phyloP scores from a whole-genome alignment of 2,329 filamentous ascomycete genomes.

The Cryphonectria naterciae region DNA sequence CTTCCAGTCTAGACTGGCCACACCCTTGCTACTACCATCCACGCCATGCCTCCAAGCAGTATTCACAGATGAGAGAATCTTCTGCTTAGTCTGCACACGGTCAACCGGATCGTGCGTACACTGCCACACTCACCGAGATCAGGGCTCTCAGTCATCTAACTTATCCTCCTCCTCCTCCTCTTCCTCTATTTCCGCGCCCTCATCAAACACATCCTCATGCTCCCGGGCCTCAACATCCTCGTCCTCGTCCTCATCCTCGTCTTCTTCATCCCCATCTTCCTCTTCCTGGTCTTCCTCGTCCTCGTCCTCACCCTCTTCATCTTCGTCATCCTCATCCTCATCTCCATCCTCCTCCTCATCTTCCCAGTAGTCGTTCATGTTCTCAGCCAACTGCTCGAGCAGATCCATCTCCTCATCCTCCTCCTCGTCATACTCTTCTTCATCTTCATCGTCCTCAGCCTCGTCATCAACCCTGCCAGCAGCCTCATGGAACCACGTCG shows the following conservation, averaged over 20 bases:
- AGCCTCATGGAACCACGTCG: not conserved
- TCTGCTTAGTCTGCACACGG: not conserved
- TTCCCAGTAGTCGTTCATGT: conserved; percentile 8
- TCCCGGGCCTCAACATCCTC: conserved; percentile 1
- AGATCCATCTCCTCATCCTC: conserved; percentile 17
- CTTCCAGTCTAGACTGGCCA: not conserved
- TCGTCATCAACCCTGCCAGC: not conserved
- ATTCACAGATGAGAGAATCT: not conserved
- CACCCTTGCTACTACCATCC: not conserved
- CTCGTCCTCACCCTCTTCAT: too few relatives aligned
- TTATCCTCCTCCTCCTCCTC: conserved; percentile 2
- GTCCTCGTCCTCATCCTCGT: not conserved
- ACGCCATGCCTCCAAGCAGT: not conserved
- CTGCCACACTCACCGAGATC: not conserved
- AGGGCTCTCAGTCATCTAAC: not conserved
- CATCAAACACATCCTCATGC: not conserved
- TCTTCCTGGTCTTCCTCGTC: not conserved
- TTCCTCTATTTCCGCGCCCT: not conserved
- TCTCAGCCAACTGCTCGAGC: conserved; percentile 3
- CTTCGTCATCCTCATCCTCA: not conserved
- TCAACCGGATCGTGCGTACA: not conserved
- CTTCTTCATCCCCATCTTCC: conserved; percentile 1
- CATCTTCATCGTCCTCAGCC: conserved; percentile 8
- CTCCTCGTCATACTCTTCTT: conserved; percentile 9
- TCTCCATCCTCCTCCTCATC: not conserved